These are phyloP conservation scores for Kwoniella sp. DNA, from an alignment of 768 basidiomycete genomes.

Conservation along the genomic window DNA sequence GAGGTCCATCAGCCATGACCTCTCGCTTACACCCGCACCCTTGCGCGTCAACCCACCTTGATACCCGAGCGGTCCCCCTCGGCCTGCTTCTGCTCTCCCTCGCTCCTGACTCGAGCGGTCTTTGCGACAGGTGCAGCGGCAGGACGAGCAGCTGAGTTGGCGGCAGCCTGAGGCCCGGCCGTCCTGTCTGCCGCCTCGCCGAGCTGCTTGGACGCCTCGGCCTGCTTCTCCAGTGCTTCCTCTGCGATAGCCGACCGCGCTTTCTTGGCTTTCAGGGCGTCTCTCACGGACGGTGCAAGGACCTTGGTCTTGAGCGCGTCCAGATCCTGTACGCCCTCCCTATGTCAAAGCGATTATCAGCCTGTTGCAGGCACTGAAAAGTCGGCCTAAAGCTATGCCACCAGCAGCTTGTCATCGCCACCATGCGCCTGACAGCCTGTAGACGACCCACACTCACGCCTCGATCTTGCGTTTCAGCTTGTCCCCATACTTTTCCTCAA, in stretches of 20 bases:
- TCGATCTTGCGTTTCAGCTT: slow-evolving; percentile 63
- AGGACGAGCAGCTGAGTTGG: neutral
- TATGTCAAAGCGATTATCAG: too few relatives aligned
- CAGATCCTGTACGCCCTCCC: slow-evolving; percentile 52
- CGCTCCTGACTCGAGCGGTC: neutral
- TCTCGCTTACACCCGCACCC: neutral
- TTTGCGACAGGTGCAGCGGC: too few relatives aligned
- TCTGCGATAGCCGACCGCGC: slow-evolving; percentile 1
- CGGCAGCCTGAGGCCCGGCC: neutral
- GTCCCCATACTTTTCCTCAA: slow-evolving; percentile 58
- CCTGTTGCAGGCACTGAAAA: neutral
- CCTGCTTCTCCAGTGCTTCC: slow-evolving; percentile 4
- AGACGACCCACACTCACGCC: slow-evolving; percentile 56
- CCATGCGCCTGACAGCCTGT: too few relatives aligned
- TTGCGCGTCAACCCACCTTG: slow-evolving; percentile 39
- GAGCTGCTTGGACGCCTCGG: neutral
- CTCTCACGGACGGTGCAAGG: slow-evolving; percentile 23
- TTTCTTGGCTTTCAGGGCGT: slow-evolving; percentile 18
- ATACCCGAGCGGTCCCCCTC: slow-evolving; percentile 46
- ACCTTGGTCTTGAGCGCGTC: slow-evolving; percentile 52
- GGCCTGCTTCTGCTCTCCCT: slow-evolving; percentile 15
- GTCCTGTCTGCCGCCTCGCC: neutral
- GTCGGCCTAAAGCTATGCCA: neutral
- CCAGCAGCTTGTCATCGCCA: too few relatives aligned
- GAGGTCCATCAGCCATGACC: neutral